phyloP scores from a whole-genome alignment of 345 rosid genomes.

The Aurinia saxatilis region DNA sequence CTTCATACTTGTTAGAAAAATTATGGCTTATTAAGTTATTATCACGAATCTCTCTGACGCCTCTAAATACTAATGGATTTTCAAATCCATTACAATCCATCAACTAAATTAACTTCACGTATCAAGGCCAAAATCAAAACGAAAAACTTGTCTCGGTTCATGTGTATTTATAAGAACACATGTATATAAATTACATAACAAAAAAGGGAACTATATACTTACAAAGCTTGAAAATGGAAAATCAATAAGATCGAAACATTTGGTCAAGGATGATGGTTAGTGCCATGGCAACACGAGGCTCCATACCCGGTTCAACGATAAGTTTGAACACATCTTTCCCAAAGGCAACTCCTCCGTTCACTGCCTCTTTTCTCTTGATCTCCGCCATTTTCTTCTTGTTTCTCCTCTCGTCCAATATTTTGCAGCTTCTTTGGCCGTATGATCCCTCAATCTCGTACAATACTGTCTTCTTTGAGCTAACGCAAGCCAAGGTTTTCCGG shows the following conservation, averaged over 20 bases:
- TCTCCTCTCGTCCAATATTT: conserved; percentile 48
- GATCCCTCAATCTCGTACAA: conserved; percentile 79
- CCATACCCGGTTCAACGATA: conserved; percentile 56
- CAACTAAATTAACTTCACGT: too few relatives aligned
- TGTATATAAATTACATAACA: conserved; percentile 13
- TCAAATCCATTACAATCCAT: too few relatives aligned
- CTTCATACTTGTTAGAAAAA: too few relatives aligned
- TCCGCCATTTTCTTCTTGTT: conserved; percentile 43
- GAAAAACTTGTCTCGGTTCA: neutral
- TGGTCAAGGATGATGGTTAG: conserved; percentile 79
- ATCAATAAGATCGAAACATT: conserved; percentile 63
- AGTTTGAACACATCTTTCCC: conserved; percentile 77
- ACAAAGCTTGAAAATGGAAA: conserved; percentile 4
- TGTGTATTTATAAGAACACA: conserved; percentile 14
- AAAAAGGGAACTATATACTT: neutral
- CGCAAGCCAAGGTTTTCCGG: conserved; percentile 50
- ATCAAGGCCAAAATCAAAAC: too few relatives aligned
- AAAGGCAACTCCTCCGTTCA: conserved; percentile 51
- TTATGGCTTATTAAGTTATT: too few relatives aligned
- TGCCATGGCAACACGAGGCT: conserved; percentile 65
- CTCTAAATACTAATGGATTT: too few relatives aligned
- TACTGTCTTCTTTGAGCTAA: conserved; percentile 23
- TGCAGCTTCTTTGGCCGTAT: conserved; percentile 54
- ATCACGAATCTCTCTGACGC: too few relatives aligned
- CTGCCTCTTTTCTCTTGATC: conserved; percentile 60